Percentiles rank a stretch among this genome's conserved stretches.
Evolutionary conservation across 2,329 filamentous ascomycete genomes (phyloP).

Genomic region (Blastomyces parvus): DNA sequence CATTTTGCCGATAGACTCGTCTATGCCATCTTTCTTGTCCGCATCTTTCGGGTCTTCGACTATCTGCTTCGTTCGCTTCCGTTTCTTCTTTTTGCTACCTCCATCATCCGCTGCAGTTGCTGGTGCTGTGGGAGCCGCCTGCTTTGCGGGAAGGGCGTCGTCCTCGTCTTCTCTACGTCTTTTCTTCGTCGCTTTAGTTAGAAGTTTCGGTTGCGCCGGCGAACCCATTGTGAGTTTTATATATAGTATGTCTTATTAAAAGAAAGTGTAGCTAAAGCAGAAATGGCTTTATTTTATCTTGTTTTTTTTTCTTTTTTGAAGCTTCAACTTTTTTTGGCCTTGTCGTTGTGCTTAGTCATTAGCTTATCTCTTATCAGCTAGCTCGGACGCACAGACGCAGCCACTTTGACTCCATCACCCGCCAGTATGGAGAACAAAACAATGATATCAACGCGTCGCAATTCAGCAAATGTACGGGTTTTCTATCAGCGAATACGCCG

Average conservation of each 20-base stretch:
- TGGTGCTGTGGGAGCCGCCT: not conserved
- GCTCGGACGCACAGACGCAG: not conserved
- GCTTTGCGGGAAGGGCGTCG: not conserved
- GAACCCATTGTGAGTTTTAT: not conserved
- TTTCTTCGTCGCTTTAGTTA: conserved; percentile 8
- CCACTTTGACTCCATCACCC: too few species aligned
- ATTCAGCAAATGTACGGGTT: not conserved
- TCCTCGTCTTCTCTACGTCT: conserved; percentile 21
- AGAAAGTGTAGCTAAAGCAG: not conserved
- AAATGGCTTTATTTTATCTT: not conserved
- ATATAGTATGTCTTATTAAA: not conserved
- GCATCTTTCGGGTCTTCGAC: conserved; percentile 23
- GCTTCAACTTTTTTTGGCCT: not conserved
- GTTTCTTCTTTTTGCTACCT: conserved; percentile 24
- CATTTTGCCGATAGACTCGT: conserved; percentile 71
- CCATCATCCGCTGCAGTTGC: not conserved
- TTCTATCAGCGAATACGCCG: not conserved
- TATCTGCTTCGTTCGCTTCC: conserved; percentile 18
- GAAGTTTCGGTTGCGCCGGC: not conserved
- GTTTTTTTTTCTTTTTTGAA: not conserved
- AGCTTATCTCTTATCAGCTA: not conserved
- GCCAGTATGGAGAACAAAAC: too few species aligned
- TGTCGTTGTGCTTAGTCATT: not conserved
- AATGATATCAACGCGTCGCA: conserved; percentile 5
- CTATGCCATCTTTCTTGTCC: conserved; percentile 64